These are phyloP conservation scores for Nakazawaea pomicola DNA, from an alignment of 805 yeast species.

Conservation along the genomic window DNA sequence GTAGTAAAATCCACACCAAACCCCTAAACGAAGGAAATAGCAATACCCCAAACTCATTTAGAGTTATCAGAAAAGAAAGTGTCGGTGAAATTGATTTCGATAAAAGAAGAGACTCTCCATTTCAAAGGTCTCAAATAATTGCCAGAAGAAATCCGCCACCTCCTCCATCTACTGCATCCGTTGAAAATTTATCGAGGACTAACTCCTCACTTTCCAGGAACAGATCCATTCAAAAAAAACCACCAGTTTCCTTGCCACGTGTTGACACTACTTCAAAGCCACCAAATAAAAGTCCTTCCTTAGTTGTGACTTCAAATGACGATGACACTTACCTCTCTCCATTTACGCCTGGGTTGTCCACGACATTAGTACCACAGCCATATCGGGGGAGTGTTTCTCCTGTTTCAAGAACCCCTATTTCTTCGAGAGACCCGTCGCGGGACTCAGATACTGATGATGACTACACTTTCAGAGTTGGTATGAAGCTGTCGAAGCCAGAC, in stretches of 20 bases:
- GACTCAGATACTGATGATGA: background rate
- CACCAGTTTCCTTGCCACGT: constrained; percentile 1
- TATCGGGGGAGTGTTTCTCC: constrained; percentile 25
- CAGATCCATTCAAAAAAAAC: constrained; percentile 1
- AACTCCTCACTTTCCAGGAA: constrained; percentile 2
- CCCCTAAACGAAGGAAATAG: constrained; percentile 17
- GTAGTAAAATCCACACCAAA: constrained; percentile 15
- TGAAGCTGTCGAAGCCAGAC: no score
- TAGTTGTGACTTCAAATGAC: constrained; percentile 3
- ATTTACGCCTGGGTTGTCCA: constrained; percentile 38
- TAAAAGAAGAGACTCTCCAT: constrained; percentile 72
- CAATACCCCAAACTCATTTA: constrained; percentile 39
- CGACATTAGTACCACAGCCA: constrained; percentile 37
- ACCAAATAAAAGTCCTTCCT: constrained; percentile 6
- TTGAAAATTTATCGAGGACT: constrained; percentile 2
- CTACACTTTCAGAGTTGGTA: background rate
- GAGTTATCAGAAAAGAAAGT: constrained; percentile 61
- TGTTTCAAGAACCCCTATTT: constrained; percentile 27
- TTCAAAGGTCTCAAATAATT: constrained; percentile 48
- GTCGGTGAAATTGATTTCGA: constrained; percentile 74
- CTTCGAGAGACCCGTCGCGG: background rate
- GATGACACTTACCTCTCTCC: constrained; percentile 24
- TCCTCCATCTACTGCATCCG: constrained; percentile 40
- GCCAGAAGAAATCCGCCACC: constrained; percentile 73
- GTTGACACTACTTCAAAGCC: constrained; percentile 4